Evolutionary conservation across 2,329 filamentous ascomycete species (phyloP).

Genomic region (Cordyceps sp.): DNA sequence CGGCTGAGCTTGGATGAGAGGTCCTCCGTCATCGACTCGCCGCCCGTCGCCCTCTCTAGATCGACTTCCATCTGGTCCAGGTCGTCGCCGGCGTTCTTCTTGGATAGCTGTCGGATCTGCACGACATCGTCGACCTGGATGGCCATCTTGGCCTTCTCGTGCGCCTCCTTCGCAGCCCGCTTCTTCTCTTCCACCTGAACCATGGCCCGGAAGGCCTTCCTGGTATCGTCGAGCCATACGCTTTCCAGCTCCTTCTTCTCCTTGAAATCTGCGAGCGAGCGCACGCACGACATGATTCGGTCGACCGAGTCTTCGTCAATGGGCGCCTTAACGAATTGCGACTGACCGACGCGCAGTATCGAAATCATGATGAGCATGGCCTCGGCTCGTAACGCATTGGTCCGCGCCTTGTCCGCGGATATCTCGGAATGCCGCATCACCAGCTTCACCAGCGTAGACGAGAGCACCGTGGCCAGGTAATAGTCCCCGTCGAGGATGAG

Average conservation of each 20-base stretch:
- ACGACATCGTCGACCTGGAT: conserved; percentile 94
- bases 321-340: conserved; percentile 92
- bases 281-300: conserved; percentile 93
- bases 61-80: conserved; percentile 77
- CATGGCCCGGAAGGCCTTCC: conserved; percentile 93
- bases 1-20: conserved; percentile 86
- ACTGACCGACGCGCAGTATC: conserved; percentile 92
- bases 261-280: conserved; percentile 77
- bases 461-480: conserved; percentile 88
- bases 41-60: conserved; percentile 84
- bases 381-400: conserved; percentile 86
- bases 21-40: conserved; percentile 69
- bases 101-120: conserved; percentile 78
- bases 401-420: conserved; percentile 68
- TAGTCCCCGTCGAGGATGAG: conserved; percentile 95
- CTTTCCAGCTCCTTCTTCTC: conserved; percentile 81
- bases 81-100: conserved; percentile 73
- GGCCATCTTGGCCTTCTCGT: conserved; percentile 82
- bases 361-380: conserved; percentile 99
- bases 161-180: conserved; percentile 82
- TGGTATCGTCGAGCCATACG: conserved; percentile 86
- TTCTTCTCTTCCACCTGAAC: conserved; percentile 97
- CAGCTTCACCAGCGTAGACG: conserved; percentile 87
- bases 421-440: conserved; percentile 97
- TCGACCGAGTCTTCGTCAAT: conserved; percentile 99